phyloP scores from a whole-genome alignment of 495 filamentous ascomycete genomes.

The Aspergillus affinis region DNA sequence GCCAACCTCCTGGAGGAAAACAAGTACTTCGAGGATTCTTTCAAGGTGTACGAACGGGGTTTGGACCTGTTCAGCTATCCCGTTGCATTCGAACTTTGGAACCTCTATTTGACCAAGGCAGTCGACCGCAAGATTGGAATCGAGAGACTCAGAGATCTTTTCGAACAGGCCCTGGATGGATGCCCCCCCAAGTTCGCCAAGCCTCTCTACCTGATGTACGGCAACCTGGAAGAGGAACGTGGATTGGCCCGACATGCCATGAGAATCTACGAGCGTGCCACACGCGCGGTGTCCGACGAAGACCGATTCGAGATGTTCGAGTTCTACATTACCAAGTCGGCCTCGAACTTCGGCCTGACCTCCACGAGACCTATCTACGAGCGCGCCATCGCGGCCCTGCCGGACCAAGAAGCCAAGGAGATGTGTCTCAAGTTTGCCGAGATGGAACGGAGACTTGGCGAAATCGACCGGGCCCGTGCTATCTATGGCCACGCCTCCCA shows the following conservation, averaged over 20 bases:
- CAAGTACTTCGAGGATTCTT: slow-evolving; percentile 95
- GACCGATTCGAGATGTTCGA: slow-evolving; percentile 98
- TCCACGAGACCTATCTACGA: slow-evolving; percentile 98
- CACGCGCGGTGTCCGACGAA: slow-evolving; percentile 91
- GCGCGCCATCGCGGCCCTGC: slow-evolving; percentile 84
- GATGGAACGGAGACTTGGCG: slow-evolving; percentile 94
- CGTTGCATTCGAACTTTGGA: slow-evolving; percentile 98
- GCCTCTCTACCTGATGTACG: slow-evolving; percentile 96
- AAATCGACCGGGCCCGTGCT: slow-evolving; percentile 92
- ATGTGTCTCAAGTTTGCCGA: slow-evolving; percentile 99
- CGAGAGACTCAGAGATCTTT: slow-evolving; percentile 90
- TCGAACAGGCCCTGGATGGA: slow-evolving; percentile 94
- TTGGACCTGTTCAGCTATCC: slow-evolving; percentile 97
- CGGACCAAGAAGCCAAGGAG: slow-evolving; percentile 89
- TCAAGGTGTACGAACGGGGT: slow-evolving; percentile 95
- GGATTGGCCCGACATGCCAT: slow-evolving; percentile 96
- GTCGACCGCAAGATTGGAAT: slow-evolving; percentile 94
- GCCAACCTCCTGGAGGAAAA: slow-evolving; percentile 95
- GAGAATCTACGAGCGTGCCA: slow-evolving; percentile 98
- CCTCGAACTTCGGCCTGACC: slow-evolving; percentile 94
- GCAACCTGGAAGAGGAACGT: slow-evolving; percentile 93
- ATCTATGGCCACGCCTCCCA: slow-evolving; percentile 97
- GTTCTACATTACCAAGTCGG: slow-evolving; percentile 98
- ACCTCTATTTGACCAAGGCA: slow-evolving; percentile 95
- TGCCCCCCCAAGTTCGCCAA: slow-evolving; percentile 97